Percentiles rank a stretch among this genome's conserved stretches.
phyloP scores from a whole-genome alignment of 768 basidiomycete genomes.

The Suillus alpinus region DNA sequence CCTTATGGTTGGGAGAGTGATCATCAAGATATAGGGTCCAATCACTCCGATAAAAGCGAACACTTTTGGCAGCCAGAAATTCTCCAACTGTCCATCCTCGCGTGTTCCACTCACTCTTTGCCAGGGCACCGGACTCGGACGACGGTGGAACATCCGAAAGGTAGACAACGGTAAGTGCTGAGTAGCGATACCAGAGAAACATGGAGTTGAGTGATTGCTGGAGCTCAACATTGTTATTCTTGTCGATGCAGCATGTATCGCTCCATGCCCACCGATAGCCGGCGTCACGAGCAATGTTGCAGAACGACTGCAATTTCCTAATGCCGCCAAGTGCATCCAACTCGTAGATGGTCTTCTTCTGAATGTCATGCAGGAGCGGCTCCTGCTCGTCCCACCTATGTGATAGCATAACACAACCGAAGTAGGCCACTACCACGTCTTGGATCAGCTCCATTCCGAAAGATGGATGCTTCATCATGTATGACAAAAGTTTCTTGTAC shows the following conservation, averaged over 20 bases:
- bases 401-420: neutral
- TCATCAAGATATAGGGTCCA: neutral
- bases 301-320: neutral
- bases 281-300: too few relatives aligned
- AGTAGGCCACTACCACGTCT: too few relatives aligned
- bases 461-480: too few relatives aligned
- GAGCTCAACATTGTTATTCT: slow-evolving; percentile 12
- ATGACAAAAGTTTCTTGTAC: too few relatives aligned
- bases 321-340: neutral
- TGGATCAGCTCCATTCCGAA: too few relatives aligned
- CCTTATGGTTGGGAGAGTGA: neutral
- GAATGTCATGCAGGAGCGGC: neutral
- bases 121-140: neutral
- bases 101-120: neutral
- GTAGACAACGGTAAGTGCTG: too few relatives aligned
- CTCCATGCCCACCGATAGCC: too few relatives aligned
- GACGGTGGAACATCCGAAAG: neutral
- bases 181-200: too few relatives aligned
- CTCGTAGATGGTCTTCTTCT: too few relatives aligned
- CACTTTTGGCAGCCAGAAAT: too few relatives aligned
- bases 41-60: too few relatives aligned
- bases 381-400: neutral
- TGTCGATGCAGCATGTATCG: slow-evolving; percentile 9
- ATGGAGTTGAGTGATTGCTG: neutral
- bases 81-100: neutral